Evolutionary conservation across 306 rosid genomes (phyloP), one percentile per base, ranked within the genome.

Genomic region (Glycine latifolia): DNA sequence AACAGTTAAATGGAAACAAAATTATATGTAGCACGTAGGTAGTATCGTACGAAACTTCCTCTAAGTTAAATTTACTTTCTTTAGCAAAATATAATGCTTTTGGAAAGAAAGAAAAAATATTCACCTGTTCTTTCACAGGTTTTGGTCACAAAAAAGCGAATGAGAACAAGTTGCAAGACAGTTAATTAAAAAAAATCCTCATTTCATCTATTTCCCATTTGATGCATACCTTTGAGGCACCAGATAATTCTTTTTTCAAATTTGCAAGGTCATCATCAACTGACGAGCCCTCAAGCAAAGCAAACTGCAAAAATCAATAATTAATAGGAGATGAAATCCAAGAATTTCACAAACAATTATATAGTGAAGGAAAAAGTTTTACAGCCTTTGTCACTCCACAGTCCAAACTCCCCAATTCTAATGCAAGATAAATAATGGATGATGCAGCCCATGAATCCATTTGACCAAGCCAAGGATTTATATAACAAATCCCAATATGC

Each of bases 221-320:
- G 76, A 77, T 58, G 55, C 79, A 16, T 81, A 94, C 98, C 96
- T 88, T 92, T 79, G 92, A 80, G 85, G 88, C 77, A 65, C 92
- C 93, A 47, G 98, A 85, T 63, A 94, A 68, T 85, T 94, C 98
- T 82, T 85, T 91, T 88, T 89, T 92, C 92, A 94, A 85, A 82
- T 77, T 73, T 20, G 89, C 92, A 54, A 94, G 91, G 87, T 94
- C 98, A 10, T 94, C 98, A 3, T 94, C 98, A 69, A 94, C 97
- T 1, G 97, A 94, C 48, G 98, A 86, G 78, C 94, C 76, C 91
- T 91, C 98, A 31, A 93, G 86, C 92, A 93, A 17, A 37, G 98
- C 98, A 91, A 93, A 93, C 98, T 93, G 92, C 76, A 84, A 89
- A 80, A 82, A 82, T 50, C 43, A 74, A 75, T 67, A 79, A 79